Evolutionary conservation across 1,139 yeast species (phyloP).

Genomic region (Kodamaea sp.): DNA sequence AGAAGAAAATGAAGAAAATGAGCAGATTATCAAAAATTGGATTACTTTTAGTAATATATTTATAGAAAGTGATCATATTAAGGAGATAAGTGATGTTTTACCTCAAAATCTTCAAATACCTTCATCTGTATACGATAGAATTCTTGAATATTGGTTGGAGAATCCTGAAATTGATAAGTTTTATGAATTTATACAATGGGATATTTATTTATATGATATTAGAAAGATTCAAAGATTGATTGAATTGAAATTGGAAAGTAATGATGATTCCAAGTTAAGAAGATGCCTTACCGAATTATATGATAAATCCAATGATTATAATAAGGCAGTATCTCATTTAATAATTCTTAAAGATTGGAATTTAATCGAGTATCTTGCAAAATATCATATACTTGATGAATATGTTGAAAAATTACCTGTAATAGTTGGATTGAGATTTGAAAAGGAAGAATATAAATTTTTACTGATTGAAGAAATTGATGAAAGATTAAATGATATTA

Average conservation of each 20-base stretch:
- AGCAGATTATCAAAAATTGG: slow-evolving; percentile 56
- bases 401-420: slow-evolving; percentile 50
- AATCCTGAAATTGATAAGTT: slow-evolving; percentile 29
- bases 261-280: slow-evolving; percentile 31
- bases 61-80: slow-evolving; percentile 45
- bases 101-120: slow-evolving; percentile 42
- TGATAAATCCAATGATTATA: slow-evolving; percentile 54
- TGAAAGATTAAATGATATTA: slow-evolving; percentile 38
- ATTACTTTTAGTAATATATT: slow-evolving; percentile 58
- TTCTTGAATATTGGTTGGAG: slow-evolving; percentile 50
- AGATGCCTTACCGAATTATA: slow-evolving; percentile 55
- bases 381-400: slow-evolving; percentile 56
- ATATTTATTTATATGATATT: slow-evolving; percentile 49
- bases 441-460: slow-evolving; percentile 16
- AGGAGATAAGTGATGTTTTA: slow-evolving; percentile 47
- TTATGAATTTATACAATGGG: slow-evolving; percentile 55
- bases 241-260: slow-evolving; percentile 33
- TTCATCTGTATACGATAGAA: slow-evolving; percentile 42
- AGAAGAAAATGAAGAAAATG: slow-evolving; percentile 25
- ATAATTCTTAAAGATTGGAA: slow-evolving; percentile 50
- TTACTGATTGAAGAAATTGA: slow-evolving; percentile 45
- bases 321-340: slow-evolving; percentile 62
- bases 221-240: slow-evolving; percentile 42
- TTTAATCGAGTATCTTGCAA: slow-evolving; percentile 55
- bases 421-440: slow-evolving; percentile 48